Conservation (phyloP, 306 rosid genomes). For the Lotus japonicus region DNA sequence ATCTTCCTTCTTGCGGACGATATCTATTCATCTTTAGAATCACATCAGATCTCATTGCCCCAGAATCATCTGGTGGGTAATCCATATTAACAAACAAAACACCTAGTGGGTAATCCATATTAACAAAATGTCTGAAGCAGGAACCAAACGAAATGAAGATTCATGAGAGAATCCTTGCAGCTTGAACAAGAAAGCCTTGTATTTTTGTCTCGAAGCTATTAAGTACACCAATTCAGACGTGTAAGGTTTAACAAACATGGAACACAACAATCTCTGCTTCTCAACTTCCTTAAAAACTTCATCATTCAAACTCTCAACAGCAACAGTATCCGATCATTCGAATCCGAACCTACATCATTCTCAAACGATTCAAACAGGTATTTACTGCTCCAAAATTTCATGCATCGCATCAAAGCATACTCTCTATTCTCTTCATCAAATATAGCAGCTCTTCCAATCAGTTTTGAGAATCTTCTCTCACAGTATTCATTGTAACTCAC, state of each 20-base stretch:
- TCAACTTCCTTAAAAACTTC: slow-evolving; percentile 42
- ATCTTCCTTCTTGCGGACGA: slow-evolving; percentile 96
- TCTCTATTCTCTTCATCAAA: slow-evolving; percentile 86
- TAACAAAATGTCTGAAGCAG: slow-evolving; percentile 71
- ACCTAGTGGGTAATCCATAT: slow-evolving; percentile 95
- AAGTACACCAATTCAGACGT: slow-evolving; percentile 64
- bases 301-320: slow-evolving; percentile 7
- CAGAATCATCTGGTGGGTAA: slow-evolving; percentile 66
- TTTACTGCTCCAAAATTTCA: slow-evolving; percentile 49
- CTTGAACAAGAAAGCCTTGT: slow-evolving; percentile 60
- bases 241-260: slow-evolving; percentile 49
- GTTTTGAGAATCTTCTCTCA: slow-evolving; percentile 49
- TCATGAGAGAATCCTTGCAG: slow-evolving; percentile 41
- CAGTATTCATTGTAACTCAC: slow-evolving; percentile 68
- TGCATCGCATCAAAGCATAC: slow-evolving; percentile 65
- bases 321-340: neutral
- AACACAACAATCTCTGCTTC: slow-evolving; percentile 42
- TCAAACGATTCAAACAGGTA: slow-evolving; percentile 75
- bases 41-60: slow-evolving; percentile 82
- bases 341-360: slow-evolving; percentile 46
- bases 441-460: slow-evolving; percentile 61
- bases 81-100: slow-evolving; percentile 30
- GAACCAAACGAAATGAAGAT: slow-evolving; percentile 48
- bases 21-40: slow-evolving; percentile 74
- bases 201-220: slow-evolving; percentile 73